Base-by-base conservation (phyloP, 345 rosid species). In the Citrus unshiu region DNA sequence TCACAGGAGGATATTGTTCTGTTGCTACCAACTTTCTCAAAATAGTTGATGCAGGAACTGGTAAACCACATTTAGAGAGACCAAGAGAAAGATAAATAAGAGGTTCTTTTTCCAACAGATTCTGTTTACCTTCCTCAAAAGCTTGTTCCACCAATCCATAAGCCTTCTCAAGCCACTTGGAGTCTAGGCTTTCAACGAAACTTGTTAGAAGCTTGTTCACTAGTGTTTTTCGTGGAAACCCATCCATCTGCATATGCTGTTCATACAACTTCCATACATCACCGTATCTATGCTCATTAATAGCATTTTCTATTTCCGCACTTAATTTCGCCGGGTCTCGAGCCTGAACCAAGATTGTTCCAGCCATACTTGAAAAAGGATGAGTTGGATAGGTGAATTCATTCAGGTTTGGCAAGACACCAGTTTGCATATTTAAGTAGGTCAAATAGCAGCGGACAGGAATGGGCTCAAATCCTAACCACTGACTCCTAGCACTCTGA, bases 201-300 rank as follows among this genome's bases (percentile, higher is more conserved):
- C 87, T 82, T n/a, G 85, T 80, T 64, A 95, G 64, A 77, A 92
- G 86, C 80, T 85, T 86, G 85, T 88, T 90, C 40, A 91, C 87
- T 62, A 91, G 76, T 8, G 92, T 89, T 83, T 90, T 96, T 62
- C 89, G 83, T 1, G 99, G 99, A 61, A 92, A 91, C 40, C 97
- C 94, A 67, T 91, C 98, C 93, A 93, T 92, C 60, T 84, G 91
- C 92, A 90, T 83, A 70, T 94, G 95, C 67, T 86, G 94, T 80
- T 90, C 93, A 79, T 80, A 89, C 72, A 92, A 77, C 81, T 83
- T 88, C 98, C 98, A 94, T 24, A 88, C 84, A 75, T 89, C 94
- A 27, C 75, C 70, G 64, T 84, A 84, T 61, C 89, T 87, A 51
- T 30, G 71, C 76, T 85, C 91, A 77, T 91, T 87, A 74, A 94